Evolutionary conservation across 306 rosid species (phyloP).

Genomic region (Trifolium dubium): DNA sequence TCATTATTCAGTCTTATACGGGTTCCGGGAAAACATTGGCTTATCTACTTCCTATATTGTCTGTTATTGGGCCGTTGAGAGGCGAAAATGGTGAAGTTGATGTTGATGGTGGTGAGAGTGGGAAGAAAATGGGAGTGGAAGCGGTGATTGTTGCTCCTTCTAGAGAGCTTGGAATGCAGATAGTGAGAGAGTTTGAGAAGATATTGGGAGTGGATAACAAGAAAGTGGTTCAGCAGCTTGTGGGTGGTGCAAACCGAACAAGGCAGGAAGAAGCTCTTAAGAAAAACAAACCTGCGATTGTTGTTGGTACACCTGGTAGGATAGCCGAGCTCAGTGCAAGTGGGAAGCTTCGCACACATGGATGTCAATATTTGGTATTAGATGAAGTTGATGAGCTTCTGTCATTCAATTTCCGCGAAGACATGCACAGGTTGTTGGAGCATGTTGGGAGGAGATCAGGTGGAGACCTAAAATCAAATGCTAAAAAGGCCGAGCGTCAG

Average conservation of each 20-base stretch:
- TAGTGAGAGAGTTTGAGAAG: constrained; percentile 94
- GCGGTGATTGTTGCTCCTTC: constrained; percentile 94
- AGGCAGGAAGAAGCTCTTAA: constrained; percentile 95
- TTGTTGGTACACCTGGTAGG: constrained; percentile 96
- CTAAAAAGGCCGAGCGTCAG: constrained; percentile 62
- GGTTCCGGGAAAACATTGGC: constrained; percentile 96
- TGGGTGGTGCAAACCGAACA: constrained; percentile 90
- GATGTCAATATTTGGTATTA: constrained; percentile 75
- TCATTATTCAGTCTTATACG: constrained; percentile 90
- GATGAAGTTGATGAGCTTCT: constrained; percentile 95
- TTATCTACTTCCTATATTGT: constrained; percentile 81
- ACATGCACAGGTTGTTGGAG: constrained; percentile 90
- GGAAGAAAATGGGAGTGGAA: constrained; percentile 72
- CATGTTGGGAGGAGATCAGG: constrained; percentile 86
- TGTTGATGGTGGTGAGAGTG: constrained; percentile 48
- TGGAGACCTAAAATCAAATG: constrained; percentile 55
- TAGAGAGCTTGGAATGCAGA: constrained; percentile 98
- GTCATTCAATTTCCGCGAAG: constrained; percentile 86
- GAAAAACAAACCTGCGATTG: constrained; percentile 86
- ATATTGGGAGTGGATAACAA: constrained; percentile 71
- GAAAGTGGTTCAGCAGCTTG: constrained; percentile 89
- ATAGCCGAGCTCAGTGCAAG: constrained; percentile 92
- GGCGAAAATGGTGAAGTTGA: constrained; percentile 28
- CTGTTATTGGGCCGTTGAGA: constrained; percentile 71
- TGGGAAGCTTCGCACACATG: constrained; percentile 89